Base-by-base conservation (phyloP, 2,329 filamentous ascomycete genomes). In the Capronia epimyces region DNA sequence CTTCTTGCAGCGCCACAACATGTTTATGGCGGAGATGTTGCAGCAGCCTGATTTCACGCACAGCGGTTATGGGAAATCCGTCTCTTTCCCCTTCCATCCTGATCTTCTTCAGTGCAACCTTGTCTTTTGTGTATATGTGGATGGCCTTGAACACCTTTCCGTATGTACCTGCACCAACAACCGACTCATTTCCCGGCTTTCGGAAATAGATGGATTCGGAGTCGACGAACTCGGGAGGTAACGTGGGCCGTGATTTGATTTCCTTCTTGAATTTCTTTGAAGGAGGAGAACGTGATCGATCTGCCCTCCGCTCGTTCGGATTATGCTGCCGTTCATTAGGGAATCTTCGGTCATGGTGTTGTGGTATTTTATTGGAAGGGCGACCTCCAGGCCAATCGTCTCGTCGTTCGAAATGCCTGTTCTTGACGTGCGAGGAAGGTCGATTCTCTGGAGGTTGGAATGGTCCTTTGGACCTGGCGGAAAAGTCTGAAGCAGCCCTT, bases 141-240 rank as follows among this genome's bases (percentile, higher is more conserved):
- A 89, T 75, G n/a, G 83, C 89, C 67, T 95, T 95, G 75, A 94
- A 95, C 3, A 95, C 89, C 67, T 95, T 95, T 46, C 89, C 93
- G 63, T 96, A 97, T 0, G 91, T 97, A 9, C 91, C 91, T 37
- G 91, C 95, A 13, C 91, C 91, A 16, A 97, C 86, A 0, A 97
- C 91, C 0, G 91, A 97, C 66, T 95, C 91, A 61, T 97, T 95
- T n/a, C 91, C 91, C 1, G 90, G 90, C 66, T 96, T 97, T 57
- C 91, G 80, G 71, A 86, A 95, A 69, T 94, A 97, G 2, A 97
- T 89, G 0, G 90, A 96, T 40, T 91, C 86, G 0, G 90, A 95
- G 4, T 77, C 74, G 9, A 82, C 81, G 61, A 91, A 80, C 25
- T 95, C 87, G 20, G 82, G 72, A 0, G 84, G 72, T 1, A 97